Conservation (phyloP, 2,329 filamentous ascomycete species). For the Sphaerulina populicola region DNA sequence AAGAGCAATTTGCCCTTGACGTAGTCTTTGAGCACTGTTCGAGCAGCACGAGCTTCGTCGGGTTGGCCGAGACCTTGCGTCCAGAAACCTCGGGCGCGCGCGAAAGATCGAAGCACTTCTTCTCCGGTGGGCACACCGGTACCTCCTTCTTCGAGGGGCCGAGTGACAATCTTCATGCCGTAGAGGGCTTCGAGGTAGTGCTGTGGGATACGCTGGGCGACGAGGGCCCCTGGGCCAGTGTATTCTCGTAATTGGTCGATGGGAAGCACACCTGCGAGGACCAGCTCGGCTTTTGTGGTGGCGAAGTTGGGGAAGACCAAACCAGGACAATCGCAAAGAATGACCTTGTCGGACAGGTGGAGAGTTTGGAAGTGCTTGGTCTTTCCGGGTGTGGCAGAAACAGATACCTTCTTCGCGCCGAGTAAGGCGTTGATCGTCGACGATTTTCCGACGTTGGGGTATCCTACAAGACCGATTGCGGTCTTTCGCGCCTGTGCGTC, state of each 20-base stretch:
- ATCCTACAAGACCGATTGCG: constrained; percentile 87
- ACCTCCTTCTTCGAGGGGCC: constrained; percentile 83
- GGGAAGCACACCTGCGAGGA: constrained; percentile 87
- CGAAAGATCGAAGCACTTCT: constrained; percentile 79
- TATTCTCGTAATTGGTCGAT: constrained; percentile 95
- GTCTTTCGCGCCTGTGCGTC: constrained; percentile 56
- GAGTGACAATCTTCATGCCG: constrained; percentile 76
- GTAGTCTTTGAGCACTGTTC: constrained; percentile 90
- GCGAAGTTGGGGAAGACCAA: constrained; percentile 98
- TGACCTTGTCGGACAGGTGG: constrained; percentile 77
- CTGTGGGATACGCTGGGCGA: constrained; percentile 78
- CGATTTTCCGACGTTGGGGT: constrained; percentile 98
- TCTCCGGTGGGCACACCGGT: constrained; percentile 76
- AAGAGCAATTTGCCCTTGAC: constrained; percentile 92
- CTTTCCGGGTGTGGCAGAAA: constrained; percentile 94
- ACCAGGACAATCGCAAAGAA: constrained; percentile 96
- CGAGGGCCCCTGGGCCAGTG: constrained; percentile 73
- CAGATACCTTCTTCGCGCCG: constrained; percentile 95
- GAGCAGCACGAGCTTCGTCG: constrained; percentile 83
- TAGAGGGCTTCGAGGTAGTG: constrained; percentile 86
- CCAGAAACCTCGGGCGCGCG: constrained; percentile 78
- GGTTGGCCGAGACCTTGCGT: constrained; percentile 78
- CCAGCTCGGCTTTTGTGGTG: constrained; percentile 89
- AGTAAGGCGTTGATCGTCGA: constrained; percentile 99
- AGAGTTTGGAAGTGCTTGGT: constrained; percentile 99